Percentiles rank a stretch among this genome's conserved stretches.
phyloP scores from a whole-genome alignment of 1,284 basidiomycete species.

The Grifola frondosa region DNA sequence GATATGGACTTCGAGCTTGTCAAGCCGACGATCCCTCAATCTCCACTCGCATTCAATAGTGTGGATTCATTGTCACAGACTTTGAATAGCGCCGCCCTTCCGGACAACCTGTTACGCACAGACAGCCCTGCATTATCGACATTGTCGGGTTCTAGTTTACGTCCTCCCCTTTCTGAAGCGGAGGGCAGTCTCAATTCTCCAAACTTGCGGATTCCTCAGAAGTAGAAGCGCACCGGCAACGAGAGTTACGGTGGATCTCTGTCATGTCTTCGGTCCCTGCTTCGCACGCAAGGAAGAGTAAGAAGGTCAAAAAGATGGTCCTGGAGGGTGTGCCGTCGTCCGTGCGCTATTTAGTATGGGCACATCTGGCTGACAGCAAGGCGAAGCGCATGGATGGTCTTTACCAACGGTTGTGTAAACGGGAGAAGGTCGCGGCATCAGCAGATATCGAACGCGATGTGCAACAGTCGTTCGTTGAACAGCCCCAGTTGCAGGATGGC shows the following conservation, averaged over 20 bases:
- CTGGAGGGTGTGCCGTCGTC: slow-evolving; percentile 83
- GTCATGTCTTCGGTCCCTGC: slow-evolving; percentile 64
- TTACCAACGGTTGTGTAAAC: slow-evolving; percentile 62
- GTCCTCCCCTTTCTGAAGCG: not conserved
- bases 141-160: slow-evolving; percentile 30
- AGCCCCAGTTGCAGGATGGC: slow-evolving; percentile 54
- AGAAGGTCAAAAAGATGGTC: slow-evolving; percentile 81
- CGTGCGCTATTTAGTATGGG: slow-evolving; percentile 85
- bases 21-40: slow-evolving; percentile 50
- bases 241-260: slow-evolving; percentile 75
- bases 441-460: slow-evolving; percentile 66
- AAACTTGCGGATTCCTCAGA: slow-evolving; percentile 22
- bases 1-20: slow-evolving; percentile 81
- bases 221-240: slow-evolving; percentile 69
- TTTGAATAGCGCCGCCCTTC: slow-evolving; percentile 32
- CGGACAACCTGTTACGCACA: slow-evolving; percentile 36
- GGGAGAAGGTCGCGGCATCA: slow-evolving; percentile 54
- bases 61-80: slow-evolving; percentile 50
- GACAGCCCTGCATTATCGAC: slow-evolving; percentile 53
- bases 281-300: slow-evolving; percentile 71
- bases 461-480: slow-evolving; percentile 47
- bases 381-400: slow-evolving; percentile 68
- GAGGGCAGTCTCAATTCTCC: slow-evolving; percentile 3
- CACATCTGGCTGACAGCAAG: slow-evolving; percentile 74
- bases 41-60: slow-evolving; percentile 43